These are phyloP conservation scores for Saccharomycopsis selenospora DNA, from an alignment of 805 yeast species.

Conservation along the genomic window DNA sequence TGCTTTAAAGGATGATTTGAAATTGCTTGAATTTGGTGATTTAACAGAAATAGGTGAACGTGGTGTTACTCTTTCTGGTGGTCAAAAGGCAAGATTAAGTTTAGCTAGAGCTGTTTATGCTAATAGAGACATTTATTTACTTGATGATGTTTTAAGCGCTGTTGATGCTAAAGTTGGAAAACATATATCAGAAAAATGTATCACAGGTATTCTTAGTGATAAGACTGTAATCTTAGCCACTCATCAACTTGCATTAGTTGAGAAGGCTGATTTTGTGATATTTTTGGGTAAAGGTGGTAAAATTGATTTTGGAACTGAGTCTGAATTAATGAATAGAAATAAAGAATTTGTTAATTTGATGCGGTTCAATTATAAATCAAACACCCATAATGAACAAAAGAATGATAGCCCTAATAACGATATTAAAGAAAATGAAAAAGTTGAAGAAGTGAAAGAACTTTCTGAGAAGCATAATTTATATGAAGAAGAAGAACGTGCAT, in stretches of 20 bases:
- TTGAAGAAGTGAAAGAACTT: conserved; percentile 20
- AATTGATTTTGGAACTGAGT: conserved; percentile 43
- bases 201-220: conserved; percentile 41
- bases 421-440: conserved; percentile 25
- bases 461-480: conserved; percentile 27
- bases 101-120: conserved; percentile 66
- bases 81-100: conserved; percentile 65
- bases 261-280: conserved; percentile 53
- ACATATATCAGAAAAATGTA: conserved; percentile 55
- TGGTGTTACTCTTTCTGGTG: conserved; percentile 70
- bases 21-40: conserved; percentile 59
- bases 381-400: no score
- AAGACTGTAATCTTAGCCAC: conserved; percentile 67
- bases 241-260: conserved; percentile 61
- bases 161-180: conserved; percentile 72
- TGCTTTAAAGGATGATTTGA: conserved; percentile 51
- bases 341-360: conserved; percentile 40
- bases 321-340: conserved; percentile 36
- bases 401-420: conserved; percentile 24
- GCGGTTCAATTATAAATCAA: no score
- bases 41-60: conserved; percentile 66
- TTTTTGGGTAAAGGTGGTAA: conserved; percentile 48
- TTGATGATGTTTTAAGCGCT: conserved; percentile 69
- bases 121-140: conserved; percentile 47
- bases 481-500: conserved; percentile 50